These are phyloP conservation scores for Leccinum subrobustum DNA, from an alignment of 1,284 basidiomycete species.

Conservation along the genomic window DNA sequence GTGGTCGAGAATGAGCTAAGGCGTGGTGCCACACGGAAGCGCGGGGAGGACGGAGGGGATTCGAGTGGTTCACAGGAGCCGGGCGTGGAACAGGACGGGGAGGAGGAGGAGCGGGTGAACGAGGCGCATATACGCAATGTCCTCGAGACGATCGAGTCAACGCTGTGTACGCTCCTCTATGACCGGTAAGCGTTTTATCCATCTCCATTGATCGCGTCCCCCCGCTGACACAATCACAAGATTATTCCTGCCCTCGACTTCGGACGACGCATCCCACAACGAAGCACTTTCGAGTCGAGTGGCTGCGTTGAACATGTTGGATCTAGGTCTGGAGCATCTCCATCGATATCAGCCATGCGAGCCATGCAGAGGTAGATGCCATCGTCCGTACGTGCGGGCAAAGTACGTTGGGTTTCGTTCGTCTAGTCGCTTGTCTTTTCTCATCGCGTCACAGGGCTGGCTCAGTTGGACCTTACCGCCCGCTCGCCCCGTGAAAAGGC, in stretches of 20 bases:
- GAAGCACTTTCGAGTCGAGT: slow-evolving; percentile 86
- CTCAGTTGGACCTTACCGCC: slow-evolving; percentile 60
- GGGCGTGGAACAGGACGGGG: slow-evolving; percentile 25
- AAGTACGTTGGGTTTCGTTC: slow-evolving; percentile 47
- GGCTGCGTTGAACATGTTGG: slow-evolving; percentile 87
- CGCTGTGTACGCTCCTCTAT: slow-evolving; percentile 71
- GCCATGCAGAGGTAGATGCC: slow-evolving; percentile 55
- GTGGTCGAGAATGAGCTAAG: slow-evolving; percentile 54
- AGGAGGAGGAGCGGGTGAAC: slow-evolving; percentile 20
- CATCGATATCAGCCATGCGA: slow-evolving; percentile 55
- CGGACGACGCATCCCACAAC: slow-evolving; percentile 84
- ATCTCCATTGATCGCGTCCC: too few species aligned
- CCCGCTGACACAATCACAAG: slow-evolving; percentile 32
- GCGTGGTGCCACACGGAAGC: slow-evolving; percentile 19
- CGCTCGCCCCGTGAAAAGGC: slow-evolving; percentile 79
- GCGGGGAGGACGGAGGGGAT: slow-evolving; percentile 20
- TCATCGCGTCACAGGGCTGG: slow-evolving; percentile 51
- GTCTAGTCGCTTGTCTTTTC: neutral
- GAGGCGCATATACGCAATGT: slow-evolving; percentile 51
- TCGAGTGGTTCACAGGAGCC: neutral
- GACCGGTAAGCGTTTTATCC: slow-evolving; percentile 35
- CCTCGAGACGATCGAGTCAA: slow-evolving; percentile 71
- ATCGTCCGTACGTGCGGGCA: slow-evolving; percentile 76
- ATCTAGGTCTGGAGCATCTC: slow-evolving; percentile 82
- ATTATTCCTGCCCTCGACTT: slow-evolving; percentile 62